Base-by-base conservation (phyloP, 371 early-diverging fungal species). In the Mortierella sp. region DNA sequence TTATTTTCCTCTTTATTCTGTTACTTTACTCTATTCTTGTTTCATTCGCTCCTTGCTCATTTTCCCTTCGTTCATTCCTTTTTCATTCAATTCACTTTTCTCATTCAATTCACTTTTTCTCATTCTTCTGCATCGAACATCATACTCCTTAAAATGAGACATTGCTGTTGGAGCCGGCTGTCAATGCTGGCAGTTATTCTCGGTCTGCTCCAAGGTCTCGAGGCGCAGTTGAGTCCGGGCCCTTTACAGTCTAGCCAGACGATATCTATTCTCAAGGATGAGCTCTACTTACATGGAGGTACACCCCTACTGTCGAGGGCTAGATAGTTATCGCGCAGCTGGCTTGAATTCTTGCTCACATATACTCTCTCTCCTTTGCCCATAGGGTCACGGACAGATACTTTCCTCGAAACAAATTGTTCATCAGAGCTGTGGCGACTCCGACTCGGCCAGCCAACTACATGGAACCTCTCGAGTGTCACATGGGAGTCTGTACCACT, bases 251-350 rank as follows among this genome's bases (percentile, higher is more conserved):
- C 75, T 55, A 67, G 62, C 19, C 80, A 74, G 60, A 74, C 80
- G 17, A 58, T 80, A 49, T 58, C 80, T 51, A 80, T 80, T 34
- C 80, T 80, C 34, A 63, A 63, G 3, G 80, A 80, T 61, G 75
- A 74, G 31, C 68, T 80, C 57, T 80, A 80, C 37, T 35, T 80
- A 28, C 80, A 80, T 43, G 80, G 80, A 75, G 80, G 80, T 80
- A 74, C 15, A 22, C 43, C 5, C 47, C n/a, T n/a, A 47, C 47
- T 47, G n/a, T n/a, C n/a, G n/a, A 47, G 8, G 47, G 35, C 34
- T 15, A 58, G 34, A 58, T 34, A 58, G 35, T 26, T 17, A 54
- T 26, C 12, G 17, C 12, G 55, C 55, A 54, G 26, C 29, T 29
- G 26, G 29, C 9, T 4, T 28, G 26, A 54, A 26, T 26, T 29